phyloP scores from a whole-genome alignment of 2,329 filamentous ascomycete genomes.

The Epichloe sibirici region DNA sequence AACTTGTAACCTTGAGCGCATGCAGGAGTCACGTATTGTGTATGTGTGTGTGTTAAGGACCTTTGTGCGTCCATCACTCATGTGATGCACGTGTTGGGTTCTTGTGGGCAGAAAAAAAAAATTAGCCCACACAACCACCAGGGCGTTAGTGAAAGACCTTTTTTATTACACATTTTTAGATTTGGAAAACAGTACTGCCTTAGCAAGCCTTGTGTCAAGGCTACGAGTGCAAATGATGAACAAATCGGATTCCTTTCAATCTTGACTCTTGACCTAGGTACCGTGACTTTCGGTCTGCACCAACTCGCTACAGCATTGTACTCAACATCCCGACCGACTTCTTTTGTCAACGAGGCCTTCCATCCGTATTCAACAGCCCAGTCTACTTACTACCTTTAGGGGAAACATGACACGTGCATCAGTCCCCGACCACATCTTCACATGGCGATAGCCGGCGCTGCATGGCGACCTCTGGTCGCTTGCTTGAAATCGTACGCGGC shows the following conservation, averaged over 20 bases:
- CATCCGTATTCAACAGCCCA: not conserved
- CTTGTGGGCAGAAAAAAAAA: not conserved
- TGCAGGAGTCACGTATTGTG: not conserved
- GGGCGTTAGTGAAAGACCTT: not conserved
- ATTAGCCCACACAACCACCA: not conserved
- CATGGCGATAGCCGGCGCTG: slow-evolving; percentile 15
- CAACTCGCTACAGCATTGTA: too few species aligned
- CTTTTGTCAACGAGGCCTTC: not conserved
- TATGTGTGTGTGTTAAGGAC: not conserved
- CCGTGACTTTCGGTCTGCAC: too few species aligned
- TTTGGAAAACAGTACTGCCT: too few species aligned
- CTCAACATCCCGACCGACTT: too few species aligned
- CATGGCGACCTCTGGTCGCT: slow-evolving; percentile 4
- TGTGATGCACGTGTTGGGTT: too few species aligned
- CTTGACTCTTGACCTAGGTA: too few species aligned
- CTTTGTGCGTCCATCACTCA: too few species aligned
- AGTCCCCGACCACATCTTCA: slow-evolving; percentile 3
- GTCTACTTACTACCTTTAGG: not conserved
- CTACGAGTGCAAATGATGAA: too few species aligned
- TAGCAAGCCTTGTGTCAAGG: too few species aligned
- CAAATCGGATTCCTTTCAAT: too few species aligned
- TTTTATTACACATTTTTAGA: too few species aligned
- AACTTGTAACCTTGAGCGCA: not conserved
- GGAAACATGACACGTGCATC: slow-evolving; percentile 9
- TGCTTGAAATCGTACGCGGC: not conserved